phyloP scores from a whole-genome alignment of 495 filamentous ascomycete genomes.

The Parmelia sp. region DNA sequence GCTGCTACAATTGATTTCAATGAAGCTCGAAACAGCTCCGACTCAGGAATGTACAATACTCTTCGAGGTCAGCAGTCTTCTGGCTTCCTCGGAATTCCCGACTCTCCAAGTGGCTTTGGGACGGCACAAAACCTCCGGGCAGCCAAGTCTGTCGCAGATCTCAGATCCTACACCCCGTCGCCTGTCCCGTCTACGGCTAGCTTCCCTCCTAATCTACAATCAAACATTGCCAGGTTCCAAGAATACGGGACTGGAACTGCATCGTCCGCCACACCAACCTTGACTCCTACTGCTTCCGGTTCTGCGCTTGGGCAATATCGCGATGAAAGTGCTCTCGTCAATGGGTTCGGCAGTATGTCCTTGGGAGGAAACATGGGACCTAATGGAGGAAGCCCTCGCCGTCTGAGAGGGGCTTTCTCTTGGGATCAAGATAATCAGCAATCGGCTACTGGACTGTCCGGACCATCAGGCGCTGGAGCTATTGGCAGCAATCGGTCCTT shows the following conservation, averaged over 20 bases:
- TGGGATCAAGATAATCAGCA: conserved; percentile 55
- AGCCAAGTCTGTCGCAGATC: conserved; percentile 93
- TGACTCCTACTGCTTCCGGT: conserved; percentile 70
- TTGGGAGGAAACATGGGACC: conserved; percentile 47
- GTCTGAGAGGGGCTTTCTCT: conserved; percentile 59
- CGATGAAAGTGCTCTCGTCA: conserved; percentile 57
- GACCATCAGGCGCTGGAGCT: conserved; percentile 49
- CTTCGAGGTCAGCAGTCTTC: conserved; percentile 66
- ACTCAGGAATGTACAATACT: conserved; percentile 59
- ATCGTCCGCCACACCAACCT: conserved; percentile 63
- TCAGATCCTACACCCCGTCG: conserved; percentile 91
- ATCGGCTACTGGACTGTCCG: conserved; percentile 29
- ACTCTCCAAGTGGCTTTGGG: conserved; percentile 67
- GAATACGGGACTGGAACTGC: conserved; percentile 52
- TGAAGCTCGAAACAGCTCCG: conserved; percentile 64
- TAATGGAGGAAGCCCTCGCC: conserved; percentile 51
- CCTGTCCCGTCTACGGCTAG: conserved; percentile 83
- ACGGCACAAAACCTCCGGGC: conserved; percentile 74
- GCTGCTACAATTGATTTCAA: conserved; percentile 98
- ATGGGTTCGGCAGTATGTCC: conserved; percentile 58
- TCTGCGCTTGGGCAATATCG: conserved; percentile 49
- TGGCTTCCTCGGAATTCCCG: conserved; percentile 74
- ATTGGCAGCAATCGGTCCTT: conserved; percentile 83
- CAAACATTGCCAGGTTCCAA: conserved; percentile 60
- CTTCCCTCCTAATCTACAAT: conserved; percentile 66